Evolutionary conservation across 768 basidiomycete genomes (phyloP), one percentile per base, ranked within the genome.

Genomic region (Nidularia sp.): DNA sequence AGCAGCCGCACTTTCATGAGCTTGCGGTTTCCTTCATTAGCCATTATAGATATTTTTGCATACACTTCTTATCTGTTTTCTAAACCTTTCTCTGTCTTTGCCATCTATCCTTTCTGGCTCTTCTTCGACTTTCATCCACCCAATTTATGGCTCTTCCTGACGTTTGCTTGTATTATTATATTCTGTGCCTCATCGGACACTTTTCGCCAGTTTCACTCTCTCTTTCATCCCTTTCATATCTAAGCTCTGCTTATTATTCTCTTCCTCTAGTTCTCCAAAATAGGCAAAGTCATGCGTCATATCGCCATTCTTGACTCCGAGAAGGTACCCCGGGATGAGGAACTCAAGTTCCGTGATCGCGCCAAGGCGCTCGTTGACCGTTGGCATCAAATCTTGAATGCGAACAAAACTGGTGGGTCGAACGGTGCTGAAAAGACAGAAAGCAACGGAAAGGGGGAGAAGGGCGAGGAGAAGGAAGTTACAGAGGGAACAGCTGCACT

Each of bases 281-380:
- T 90, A 57, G 84, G 82, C 67, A 87, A 88, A 73, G 90, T 94
- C 34, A 90, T 94, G 88, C 88, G 90, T 60, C 89, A 91, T 68
- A 89, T 94, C 60, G 74, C 84, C 29, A 74, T 77, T 5, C 75
- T 89, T 6, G 43, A 66, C 4, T 67, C 72, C 34, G 74, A 76
- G 13, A 78, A 73, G 59, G 80, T 91, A 15, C 88, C 90, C 4
- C 72, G 81, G 47, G 84, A 90, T 60, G 80, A 56, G 1, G 71
- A 75, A 43, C 76, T 83, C 74, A 77, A 84, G 55, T 88, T 93
- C 74, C 79, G 81, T 33, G 77, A 83, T 5, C 83, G 90, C 25
- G 85, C 88, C 9, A 76, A 79, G 56, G 79, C 76, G 25, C 73
- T 93, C 13, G 85, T 91, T 55, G 77, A 85, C 54, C 82, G 80